Conservation (phyloP, 2,329 filamentous ascomycete genomes). For the Plenodomus biglobosus region DNA sequence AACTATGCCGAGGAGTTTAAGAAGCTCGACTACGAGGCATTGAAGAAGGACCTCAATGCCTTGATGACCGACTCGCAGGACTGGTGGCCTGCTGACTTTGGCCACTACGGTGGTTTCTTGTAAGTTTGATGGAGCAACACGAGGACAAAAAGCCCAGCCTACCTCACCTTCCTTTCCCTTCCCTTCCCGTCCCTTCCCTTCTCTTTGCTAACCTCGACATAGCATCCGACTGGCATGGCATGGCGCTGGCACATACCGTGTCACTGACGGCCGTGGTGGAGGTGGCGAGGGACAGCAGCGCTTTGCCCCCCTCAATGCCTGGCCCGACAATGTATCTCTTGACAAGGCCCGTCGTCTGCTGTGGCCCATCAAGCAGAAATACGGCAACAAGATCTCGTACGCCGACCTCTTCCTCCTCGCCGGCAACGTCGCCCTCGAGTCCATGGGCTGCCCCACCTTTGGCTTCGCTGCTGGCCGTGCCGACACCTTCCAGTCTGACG, state of each 20-base stretch:
- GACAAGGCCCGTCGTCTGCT: slow-evolving; percentile 80
- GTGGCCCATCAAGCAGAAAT: slow-evolving; percentile 84
- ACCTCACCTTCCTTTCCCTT: no score
- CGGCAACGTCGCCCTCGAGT: slow-evolving; percentile 76
- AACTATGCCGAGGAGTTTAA: slow-evolving; percentile 74
- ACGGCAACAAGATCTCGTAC: slow-evolving; percentile 81
- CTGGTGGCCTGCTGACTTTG: slow-evolving; percentile 81
- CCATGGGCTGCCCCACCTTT: slow-evolving; percentile 72
- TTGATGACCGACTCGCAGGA: slow-evolving; percentile 79
- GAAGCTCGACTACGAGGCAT: slow-evolving; percentile 66
- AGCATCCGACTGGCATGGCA: slow-evolving; percentile 71
- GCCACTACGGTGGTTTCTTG: slow-evolving; percentile 78
- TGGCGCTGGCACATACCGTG: slow-evolving; percentile 82
- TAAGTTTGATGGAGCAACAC: no score
- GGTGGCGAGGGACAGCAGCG: slow-evolving; percentile 75
- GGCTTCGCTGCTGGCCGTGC: slow-evolving; percentile 72
- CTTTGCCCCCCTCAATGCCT: slow-evolving; percentile 78
- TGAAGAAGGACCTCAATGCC: slow-evolving; percentile 72
- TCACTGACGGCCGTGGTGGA: slow-evolving; percentile 73
- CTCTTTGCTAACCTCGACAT: slow-evolving; percentile 5
- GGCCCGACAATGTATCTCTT: slow-evolving; percentile 76
- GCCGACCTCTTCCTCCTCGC: slow-evolving; percentile 71
- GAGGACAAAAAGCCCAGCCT: no score
- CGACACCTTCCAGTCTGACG: slow-evolving; percentile 74
- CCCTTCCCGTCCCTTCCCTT: no score